Evolutionary conservation across 441 rosid species (phyloP), one percentile per base, ranked within the genome.

Genomic region (Flueggea neowawraea): DNA sequence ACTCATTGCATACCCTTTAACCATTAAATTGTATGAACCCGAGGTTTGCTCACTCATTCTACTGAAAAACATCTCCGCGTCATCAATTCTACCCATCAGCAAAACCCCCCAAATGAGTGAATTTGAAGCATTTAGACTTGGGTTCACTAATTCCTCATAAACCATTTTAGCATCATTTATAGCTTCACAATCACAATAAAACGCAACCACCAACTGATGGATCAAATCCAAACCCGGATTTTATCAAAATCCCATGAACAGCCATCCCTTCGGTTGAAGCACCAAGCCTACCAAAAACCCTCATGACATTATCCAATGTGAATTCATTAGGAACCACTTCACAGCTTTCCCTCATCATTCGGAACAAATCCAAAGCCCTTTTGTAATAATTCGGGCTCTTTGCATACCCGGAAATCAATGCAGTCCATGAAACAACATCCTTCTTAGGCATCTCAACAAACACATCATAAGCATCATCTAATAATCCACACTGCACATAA

Each of bases 251-350:
- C 68, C 75, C 84, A 67, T 82, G 87, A 65, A 78, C 67, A 44
- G 55, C 60, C 72, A 52, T 64, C 36, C 87, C 85, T 66, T 53
- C 64, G 12, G 43, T 53, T 13, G 68, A 60, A 68, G 55, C 66
- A 49, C 79, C 74, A 44, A 78, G 68, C 57, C 64, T 73, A 3
- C 80, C 67, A 52, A 77, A 78, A 57, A 77, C 78, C 65, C 84
- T 79, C 55, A 69, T 45, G 43, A 79, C 80, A 69, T 73, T 70
- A 73, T 85, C 83, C 17, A 82, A 70, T 11, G 84, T 82, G 58
- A 73, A 82, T 68, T 80, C 90, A 62, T 82, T 79, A 10, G 86
- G 90, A 41, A 16, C 62, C 52, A 63, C 81, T 54, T 77, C 82
- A 48, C 69, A 67, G 45, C 61, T 58, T 58, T 48, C 64, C 62